These are phyloP conservation scores for Dysphania ambrosioides DNA, from an alignment of 148 eudicot genomes.

Conservation along the genomic window DNA sequence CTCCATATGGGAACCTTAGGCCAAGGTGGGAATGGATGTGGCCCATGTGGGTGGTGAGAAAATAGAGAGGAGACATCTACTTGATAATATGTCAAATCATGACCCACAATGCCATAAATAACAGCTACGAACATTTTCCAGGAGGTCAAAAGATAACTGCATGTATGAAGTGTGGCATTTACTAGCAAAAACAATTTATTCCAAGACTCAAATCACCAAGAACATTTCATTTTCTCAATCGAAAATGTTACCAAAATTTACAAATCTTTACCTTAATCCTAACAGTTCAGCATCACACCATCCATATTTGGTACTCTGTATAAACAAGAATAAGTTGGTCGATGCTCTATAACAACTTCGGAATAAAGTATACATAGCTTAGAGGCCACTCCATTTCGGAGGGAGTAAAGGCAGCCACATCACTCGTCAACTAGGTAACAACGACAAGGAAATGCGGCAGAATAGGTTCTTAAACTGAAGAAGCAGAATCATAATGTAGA, in stretches of 20 bases:
- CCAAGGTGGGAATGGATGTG: too few species aligned
- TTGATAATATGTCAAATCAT: too few species aligned
- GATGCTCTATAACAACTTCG: not conserved
- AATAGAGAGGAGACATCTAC: too few species aligned
- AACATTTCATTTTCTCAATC: not conserved
- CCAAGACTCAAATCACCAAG: not conserved
- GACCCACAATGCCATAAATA: too few species aligned
- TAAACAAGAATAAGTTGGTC: not conserved
- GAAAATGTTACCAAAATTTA: not conserved
- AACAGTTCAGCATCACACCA: slow-evolving; percentile 6
- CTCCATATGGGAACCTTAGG: too few species aligned
- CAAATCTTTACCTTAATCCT: not conserved
- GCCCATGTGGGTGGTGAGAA: too few species aligned
- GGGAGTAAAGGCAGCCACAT: not conserved
- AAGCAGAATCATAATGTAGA: slow-evolving; percentile 24
- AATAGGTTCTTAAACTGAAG: not conserved
- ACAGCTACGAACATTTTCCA: too few species aligned
- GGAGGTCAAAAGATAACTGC: too few species aligned
- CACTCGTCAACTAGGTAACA: not conserved
- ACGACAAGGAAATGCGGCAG: not conserved
- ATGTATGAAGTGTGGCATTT: too few species aligned
- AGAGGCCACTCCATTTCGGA: not conserved
- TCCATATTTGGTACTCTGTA: not conserved
- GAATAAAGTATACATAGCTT: not conserved
- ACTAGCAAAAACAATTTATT: too few species aligned